phyloP scores from a whole-genome alignment of 768 basidiomycete genomes.

The Termitomyces titanicus region DNA sequence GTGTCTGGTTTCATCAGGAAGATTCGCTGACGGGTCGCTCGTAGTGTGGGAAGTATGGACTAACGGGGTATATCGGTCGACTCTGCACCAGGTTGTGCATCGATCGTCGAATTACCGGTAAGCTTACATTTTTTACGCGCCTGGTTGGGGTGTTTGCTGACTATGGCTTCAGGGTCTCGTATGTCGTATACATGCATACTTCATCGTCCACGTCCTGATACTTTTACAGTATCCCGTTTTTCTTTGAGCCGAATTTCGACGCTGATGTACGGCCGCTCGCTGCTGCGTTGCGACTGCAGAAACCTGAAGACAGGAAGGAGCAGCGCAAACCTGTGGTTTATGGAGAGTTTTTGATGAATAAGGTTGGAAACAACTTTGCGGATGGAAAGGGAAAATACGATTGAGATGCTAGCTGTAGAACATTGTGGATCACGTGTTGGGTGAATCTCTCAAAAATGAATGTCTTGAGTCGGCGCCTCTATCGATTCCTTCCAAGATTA shows the following conservation, averaged over 20 bases:
- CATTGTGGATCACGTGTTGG: conserved; percentile 16
- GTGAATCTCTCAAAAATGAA: conserved; percentile 13
- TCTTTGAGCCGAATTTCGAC: conserved; percentile 88
- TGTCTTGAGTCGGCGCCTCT: conserved; percentile 35
- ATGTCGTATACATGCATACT: conserved; percentile 23
- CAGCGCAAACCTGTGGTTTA: conserved; percentile 53
- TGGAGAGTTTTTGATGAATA: conserved; percentile 71
- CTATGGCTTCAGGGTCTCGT: conserved; percentile 60
- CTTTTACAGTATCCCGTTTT: conserved; percentile 73
- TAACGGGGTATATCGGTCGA: conserved; percentile 79
- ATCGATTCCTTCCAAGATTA: conserved; percentile 36
- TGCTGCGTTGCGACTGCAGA: conserved; percentile 48
- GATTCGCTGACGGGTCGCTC: not conserved
- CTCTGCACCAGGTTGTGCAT: conserved; percentile 88
- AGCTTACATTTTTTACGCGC: conserved; percentile 22
- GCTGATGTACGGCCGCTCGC: conserved; percentile 64
- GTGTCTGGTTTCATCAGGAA: not conserved
- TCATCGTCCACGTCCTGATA: not conserved
- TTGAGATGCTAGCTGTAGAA: no score
- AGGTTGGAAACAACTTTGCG: conserved; percentile 74
- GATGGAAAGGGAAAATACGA: conserved; percentile 37
- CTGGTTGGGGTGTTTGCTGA: not conserved
- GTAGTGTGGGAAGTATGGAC: conserved; percentile 94
- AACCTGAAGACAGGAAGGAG: conserved; percentile 15
- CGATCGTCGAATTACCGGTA: conserved; percentile 65